Base-by-base conservation (phyloP, 192 early-diverging fungal species). In the Coemansia furcata region DNA sequence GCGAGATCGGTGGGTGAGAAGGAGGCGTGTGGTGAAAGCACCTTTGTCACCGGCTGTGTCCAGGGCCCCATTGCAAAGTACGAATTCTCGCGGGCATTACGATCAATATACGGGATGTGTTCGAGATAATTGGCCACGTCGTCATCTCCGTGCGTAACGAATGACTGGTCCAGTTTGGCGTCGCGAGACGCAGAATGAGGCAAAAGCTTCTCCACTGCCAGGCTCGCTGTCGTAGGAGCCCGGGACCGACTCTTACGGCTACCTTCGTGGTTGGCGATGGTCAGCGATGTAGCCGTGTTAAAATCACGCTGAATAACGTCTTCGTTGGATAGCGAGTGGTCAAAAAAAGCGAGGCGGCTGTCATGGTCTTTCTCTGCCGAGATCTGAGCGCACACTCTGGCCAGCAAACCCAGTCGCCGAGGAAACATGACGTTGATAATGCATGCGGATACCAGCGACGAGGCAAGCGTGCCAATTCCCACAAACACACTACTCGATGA, bases 91-190 rank as follows among this genome's bases (percentile, higher is more conserved):
- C 74, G 71, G 1, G 50, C 44, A 21, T 70, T 65, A 49, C 80
- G 71, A 49, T 82, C 80, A 17, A 82, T 82, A 39, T 82, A 82
- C 29, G 80, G 80, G 10, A 77, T 82, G 10, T 60, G 63, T 30
- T 71, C 55, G 11, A 82, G 66, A 37, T 66, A 77, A 57, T 76
- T 68, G 0, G 58, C 30, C 54, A 57, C 54, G 5, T 57, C 47
- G 23, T 50, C 47, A 30, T 26, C 23, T 26, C 23, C 23, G 23
- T 57, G 36, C 26, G 36, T 29, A 52, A 38, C 9, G 35, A 29
- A 44, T 37, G 43, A 29, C 23, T 57, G 37, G 38, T 26, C 55
- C 42, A 35, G 30, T 4, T 59, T 35, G 35, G 58, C 43, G 39
- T 67, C 43, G 37, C 23, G 58, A 11, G 33, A 38, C n/a, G 15